Evolutionary conservation across 768 basidiomycete species (phyloP), one percentile per base, ranked within the genome.

Genomic region (Russula foetens): DNA sequence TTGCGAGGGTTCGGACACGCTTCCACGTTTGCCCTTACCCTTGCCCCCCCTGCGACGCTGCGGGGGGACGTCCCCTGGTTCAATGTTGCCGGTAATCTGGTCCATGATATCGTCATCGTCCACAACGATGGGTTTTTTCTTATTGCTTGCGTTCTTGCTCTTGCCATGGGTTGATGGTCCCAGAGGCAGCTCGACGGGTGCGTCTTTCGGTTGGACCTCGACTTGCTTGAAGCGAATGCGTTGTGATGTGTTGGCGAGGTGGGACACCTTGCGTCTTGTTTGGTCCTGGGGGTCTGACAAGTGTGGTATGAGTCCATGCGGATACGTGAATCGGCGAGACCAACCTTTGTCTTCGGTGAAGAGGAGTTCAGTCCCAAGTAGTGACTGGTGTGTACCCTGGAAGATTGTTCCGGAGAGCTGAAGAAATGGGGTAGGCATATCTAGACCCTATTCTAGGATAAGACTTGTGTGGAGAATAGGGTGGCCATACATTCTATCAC

Each of bases 181-280:
- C 23, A 23, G 23, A 6, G 39, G 38, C 7, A 39, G 28, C 23
- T 47, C 45, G 1, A 50, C 21, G 1, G 56, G 35, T 12, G 62
- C 65, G 0, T 59, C 67, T 63, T 77, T 82, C 17, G 75, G 74
- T 33, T 75, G 75, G 44, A 90, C 74, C 29, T 83, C 81, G 4
- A 90, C 84, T 68, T 88, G 84, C 60, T 79, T 81, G 73, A 92
- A 92, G n/a, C 77, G 78, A 54, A 90, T 81, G 8, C 90, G 84
- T 62, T 83, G 81, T 60, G 83, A 81, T 0, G 86, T 84, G 46
- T 77, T 83, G n/a, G 79, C 78, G 7, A 86, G 73, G 63, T 84
- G 83, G 2, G 72, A 68, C 12, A 88, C 73, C 4, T 78, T 73
- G 29, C 80, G 79, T 67, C 79, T 84, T 52, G 71, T 75, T 52